These are phyloP conservation scores for Colletotrichum acutatum DNA, from an alignment of 2,329 filamentous ascomycete species.

Conservation along the genomic window DNA sequence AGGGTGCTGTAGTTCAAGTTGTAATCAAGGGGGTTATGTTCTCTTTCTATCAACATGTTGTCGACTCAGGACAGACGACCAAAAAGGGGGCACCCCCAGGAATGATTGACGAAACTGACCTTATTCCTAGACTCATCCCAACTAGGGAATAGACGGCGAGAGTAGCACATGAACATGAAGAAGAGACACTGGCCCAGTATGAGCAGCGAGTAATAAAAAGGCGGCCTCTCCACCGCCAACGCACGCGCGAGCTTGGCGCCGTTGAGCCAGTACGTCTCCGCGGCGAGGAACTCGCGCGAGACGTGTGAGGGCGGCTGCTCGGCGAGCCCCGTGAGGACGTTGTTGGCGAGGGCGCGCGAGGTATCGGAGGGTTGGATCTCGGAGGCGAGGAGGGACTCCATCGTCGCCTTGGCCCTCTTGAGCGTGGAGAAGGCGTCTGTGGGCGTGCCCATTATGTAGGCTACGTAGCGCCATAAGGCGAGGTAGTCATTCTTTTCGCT, in stretches of 20 bases:
- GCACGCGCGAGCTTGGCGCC: conserved; percentile 70
- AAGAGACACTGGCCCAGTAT: conserved; percentile 75
- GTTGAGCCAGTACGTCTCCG: conserved; percentile 76
- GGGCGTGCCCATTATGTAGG: conserved; percentile 76
- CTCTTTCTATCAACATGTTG: not conserved
- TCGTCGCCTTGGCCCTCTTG: conserved; percentile 66
- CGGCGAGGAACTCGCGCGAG: conserved; percentile 74
- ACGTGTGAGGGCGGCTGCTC: conserved; percentile 73
- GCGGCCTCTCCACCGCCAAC: conserved; percentile 68
- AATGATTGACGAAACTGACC: too few species aligned
- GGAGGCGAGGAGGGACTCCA: conserved; percentile 74
- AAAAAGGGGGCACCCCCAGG: too few species aligned
- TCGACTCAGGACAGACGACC: too few species aligned
- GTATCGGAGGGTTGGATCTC: conserved; percentile 75
- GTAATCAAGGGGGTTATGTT: not conserved
- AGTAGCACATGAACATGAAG: conserved; percentile 67
- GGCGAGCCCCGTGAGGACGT: conserved; percentile 77
- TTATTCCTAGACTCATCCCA: conserved; percentile 50
- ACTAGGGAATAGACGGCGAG: conserved; percentile 48
- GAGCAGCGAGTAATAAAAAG: conserved; percentile 67
- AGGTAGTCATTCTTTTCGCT: conserved; percentile 77
- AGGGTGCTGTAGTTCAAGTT: not conserved
- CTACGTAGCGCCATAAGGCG: conserved; percentile 81
- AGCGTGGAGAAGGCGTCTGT: conserved; percentile 68
- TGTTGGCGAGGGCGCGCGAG: conserved; percentile 75